Conservation (phyloP, 345 rosid species). For the Populus ilicifolia region DNA sequence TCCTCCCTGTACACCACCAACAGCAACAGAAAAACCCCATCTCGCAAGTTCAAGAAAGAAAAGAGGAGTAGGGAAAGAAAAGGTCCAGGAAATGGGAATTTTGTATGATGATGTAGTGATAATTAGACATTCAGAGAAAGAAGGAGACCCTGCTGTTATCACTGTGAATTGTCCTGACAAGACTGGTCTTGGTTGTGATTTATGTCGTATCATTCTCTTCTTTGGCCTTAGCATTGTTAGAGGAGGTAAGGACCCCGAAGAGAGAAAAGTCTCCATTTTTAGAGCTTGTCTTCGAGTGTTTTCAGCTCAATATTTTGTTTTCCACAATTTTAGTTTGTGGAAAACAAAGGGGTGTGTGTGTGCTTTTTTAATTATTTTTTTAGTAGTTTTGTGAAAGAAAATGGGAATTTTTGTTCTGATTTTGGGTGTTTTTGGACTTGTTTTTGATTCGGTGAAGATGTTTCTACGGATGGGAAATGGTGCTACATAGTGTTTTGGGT, state of each 20-base stretch:
- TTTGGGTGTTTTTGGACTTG: conserved; percentile 1
- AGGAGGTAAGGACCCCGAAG: conserved; percentile 54
- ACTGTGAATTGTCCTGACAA: conserved; percentile 95
- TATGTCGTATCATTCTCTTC: conserved; percentile 89
- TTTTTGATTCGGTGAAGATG: conserved; percentile 51
- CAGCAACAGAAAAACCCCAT: background rate
- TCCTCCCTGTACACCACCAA: conserved; percentile 5
- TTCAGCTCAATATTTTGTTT: background rate
- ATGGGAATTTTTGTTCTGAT: background rate
- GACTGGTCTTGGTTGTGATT: conserved; percentile 90
- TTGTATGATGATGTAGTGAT: conserved; percentile 80
- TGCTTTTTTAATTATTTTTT: background rate
- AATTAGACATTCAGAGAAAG: conserved; percentile 62
- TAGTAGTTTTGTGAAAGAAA: background rate
- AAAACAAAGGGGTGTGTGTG: background rate
- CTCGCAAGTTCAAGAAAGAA: background rate
- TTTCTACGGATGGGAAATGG: conserved; percentile 96
- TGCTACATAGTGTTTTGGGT: conserved; percentile 94
- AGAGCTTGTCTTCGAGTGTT: background rate
- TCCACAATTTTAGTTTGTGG: background rate
- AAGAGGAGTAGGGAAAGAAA: background rate
- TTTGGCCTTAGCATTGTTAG: conserved; percentile 81
- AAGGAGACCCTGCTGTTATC: conserved; percentile 67
- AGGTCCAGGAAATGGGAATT: conserved; percentile 54
- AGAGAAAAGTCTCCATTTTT: background rate